Percentiles rank a stretch among this genome's conserved stretches.
These are phyloP conservation scores for Ilex asprella DNA, from an alignment of 257 asterid genomes.

Conservation along the genomic window DNA sequence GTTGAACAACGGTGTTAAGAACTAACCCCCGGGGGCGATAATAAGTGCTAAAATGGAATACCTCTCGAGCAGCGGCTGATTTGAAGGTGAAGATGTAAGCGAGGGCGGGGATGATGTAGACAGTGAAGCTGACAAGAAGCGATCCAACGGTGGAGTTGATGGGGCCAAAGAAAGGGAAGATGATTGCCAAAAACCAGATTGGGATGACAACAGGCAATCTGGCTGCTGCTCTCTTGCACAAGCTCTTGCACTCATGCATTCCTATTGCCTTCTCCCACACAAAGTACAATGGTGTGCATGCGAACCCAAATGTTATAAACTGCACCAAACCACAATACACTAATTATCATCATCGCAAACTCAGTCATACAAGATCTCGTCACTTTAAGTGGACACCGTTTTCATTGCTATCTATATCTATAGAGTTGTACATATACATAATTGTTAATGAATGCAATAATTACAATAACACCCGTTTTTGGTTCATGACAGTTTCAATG, in stretches of 20 bases:
- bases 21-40: too few relatives aligned
- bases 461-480: too few relatives aligned
- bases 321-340: slow-evolving; percentile 19
- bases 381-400: too few relatives aligned
- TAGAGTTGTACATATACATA: too few relatives aligned
- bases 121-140: slow-evolving; percentile 86
- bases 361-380: too few relatives aligned
- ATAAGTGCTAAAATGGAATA: slow-evolving; percentile 7
- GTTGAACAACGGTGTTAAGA: too few relatives aligned
- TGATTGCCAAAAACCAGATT: slow-evolving; percentile 87
- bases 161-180: slow-evolving; percentile 95
- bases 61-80: slow-evolving; percentile 84
- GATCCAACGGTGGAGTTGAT: slow-evolving; percentile 91
- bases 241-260: slow-evolving; percentile 83
- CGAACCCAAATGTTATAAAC: slow-evolving; percentile 96
- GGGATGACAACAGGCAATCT: slow-evolving; percentile 86
- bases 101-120: slow-evolving; percentile 82
- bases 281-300: slow-evolving; percentile 87
- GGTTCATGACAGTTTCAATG: too few relatives aligned
- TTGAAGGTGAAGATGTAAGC: slow-evolving; percentile 79
- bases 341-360: too few relatives aligned
- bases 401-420: too few relatives aligned
- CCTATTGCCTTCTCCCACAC: slow-evolving; percentile 97
- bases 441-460: too few relatives aligned
- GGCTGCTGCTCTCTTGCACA: slow-evolving; percentile 80